phyloP scores from a whole-genome alignment of 768 basidiomycete species.

The Lentinula lateritia region DNA sequence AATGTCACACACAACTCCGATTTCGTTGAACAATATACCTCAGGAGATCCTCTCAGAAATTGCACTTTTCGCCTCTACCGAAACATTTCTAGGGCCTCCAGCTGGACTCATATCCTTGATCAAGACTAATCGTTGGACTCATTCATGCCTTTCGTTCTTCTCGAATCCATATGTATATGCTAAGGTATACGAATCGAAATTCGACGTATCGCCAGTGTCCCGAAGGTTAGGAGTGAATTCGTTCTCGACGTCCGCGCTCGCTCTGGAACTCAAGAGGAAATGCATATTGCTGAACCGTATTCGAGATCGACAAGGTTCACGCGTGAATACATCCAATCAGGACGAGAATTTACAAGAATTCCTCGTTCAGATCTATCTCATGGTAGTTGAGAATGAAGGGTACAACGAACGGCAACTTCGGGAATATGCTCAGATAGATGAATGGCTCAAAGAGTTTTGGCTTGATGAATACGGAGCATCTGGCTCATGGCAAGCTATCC shows the following conservation, averaged over 20 bases:
- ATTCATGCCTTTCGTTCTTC: constrained; percentile 43
- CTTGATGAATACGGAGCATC: constrained; percentile 58
- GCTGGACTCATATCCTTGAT: constrained; percentile 53
- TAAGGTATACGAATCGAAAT: constrained; percentile 60
- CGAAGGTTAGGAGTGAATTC: constrained; percentile 42
- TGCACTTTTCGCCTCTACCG: constrained; percentile 57
- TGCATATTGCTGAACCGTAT: constrained; percentile 55
- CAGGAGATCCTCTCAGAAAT: constrained; percentile 78
- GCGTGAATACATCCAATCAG: constrained; percentile 18
- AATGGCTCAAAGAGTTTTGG: constrained; percentile 66
- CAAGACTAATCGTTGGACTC: constrained; percentile 38
- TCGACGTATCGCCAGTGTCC: constrained; percentile 49
- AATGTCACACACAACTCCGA: constrained; percentile 9
- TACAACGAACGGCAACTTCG: constrained; percentile 67
- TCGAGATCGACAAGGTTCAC: constrained; percentile 36
- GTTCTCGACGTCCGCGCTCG: constrained; percentile 38
- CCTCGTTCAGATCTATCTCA: constrained; percentile 65
- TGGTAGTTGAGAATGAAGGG: constrained; percentile 80
- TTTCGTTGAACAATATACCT: constrained; percentile 49
- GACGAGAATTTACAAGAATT: constrained; percentile 31
- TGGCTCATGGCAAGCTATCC: constrained; percentile 33
- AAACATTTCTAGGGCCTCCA: constrained; percentile 54
- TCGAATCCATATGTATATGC: constrained; percentile 70
- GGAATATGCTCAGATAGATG: constrained; percentile 57
- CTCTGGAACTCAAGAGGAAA: constrained; percentile 61